Percentiles rank a stretch among this genome's conserved stretches.
These are phyloP conservation scores for Heritiera littoralis DNA, from an alignment of 345 rosid species.

Conservation along the genomic window DNA sequence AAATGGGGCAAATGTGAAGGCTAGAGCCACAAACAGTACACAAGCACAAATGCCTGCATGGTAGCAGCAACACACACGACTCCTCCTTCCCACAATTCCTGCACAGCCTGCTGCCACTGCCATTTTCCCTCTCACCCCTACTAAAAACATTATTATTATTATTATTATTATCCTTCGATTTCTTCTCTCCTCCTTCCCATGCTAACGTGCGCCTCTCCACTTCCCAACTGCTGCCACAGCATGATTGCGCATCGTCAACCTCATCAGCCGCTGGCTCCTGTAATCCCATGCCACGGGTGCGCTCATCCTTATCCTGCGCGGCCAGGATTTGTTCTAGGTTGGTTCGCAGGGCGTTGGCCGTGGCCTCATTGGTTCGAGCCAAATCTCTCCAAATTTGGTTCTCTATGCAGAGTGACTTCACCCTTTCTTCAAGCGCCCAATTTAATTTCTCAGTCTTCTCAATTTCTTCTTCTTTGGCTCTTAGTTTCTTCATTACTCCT, in stretches of 20 bases:
- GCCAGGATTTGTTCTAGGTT: constrained; percentile 64
- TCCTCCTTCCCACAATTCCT: constrained; percentile 64
- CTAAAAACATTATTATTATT: not conserved
- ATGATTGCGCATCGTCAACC: constrained; percentile 73
- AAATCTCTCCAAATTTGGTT: constrained; percentile 84
- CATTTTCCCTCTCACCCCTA: constrained; percentile 1
- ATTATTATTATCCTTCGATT: not conserved
- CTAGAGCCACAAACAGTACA: constrained; percentile 64
- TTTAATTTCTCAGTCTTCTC: constrained; percentile 61
- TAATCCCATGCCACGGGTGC: constrained; percentile 31
- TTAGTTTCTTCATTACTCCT: constrained; percentile 49
- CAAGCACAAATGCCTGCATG: constrained; percentile 84
- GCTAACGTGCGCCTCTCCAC: constrained; percentile 30
- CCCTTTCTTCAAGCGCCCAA: constrained; percentile 66
- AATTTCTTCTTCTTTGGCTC: constrained; percentile 70
- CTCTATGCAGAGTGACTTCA: constrained; percentile 63
- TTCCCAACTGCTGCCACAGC: constrained; percentile 56
- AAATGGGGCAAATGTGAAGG: constrained; percentile 66
- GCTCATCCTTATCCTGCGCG: constrained; percentile 39
- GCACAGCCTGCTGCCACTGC: constrained; percentile 34
- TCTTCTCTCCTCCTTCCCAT: not conserved
- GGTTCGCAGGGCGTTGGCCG: constrained; percentile 64
- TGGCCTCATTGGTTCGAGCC: constrained; percentile 76
- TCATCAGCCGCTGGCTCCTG: constrained; percentile 31
- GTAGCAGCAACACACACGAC: constrained; percentile 73